Evolutionary conservation across 1,284 basidiomycete genomes (phyloP).

Genomic region (Pterulicium gracile): DNA sequence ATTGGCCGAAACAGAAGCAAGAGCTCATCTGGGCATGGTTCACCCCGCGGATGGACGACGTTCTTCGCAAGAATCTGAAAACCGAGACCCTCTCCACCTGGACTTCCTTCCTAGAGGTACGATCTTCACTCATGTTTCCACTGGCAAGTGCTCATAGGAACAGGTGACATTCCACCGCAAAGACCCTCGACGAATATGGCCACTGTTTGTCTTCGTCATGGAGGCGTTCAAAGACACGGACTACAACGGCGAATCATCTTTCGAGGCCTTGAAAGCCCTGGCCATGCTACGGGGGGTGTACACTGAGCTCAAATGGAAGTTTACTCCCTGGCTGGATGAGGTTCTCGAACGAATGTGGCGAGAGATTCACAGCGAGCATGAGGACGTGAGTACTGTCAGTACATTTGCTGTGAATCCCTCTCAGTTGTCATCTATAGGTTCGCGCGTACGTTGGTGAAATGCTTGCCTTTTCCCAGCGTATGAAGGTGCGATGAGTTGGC

Average conservation of each 20-base stretch:
- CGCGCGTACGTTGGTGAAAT: slow-evolving; percentile 66
- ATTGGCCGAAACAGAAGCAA: slow-evolving; percentile 75
- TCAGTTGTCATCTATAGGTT: slow-evolving; percentile 29
- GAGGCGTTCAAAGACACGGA: slow-evolving; percentile 53
- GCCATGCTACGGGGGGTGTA: slow-evolving; percentile 57
- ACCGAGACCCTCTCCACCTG: slow-evolving; percentile 57
- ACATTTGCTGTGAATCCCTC: background rate
- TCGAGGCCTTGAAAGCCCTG: slow-evolving; percentile 55
- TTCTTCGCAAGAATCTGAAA: slow-evolving; percentile 57
- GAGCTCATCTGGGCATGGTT: slow-evolving; percentile 77
- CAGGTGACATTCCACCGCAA: slow-evolving; percentile 69
- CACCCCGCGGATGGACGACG: slow-evolving; percentile 51
- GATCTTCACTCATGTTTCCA: background rate
- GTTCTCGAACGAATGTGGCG: slow-evolving; percentile 61
- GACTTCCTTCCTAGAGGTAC: slow-evolving; percentile 61
- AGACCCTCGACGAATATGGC: slow-evolving; percentile 78
- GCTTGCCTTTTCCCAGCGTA: slow-evolving; percentile 62
- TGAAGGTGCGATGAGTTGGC: slow-evolving; percentile 41
- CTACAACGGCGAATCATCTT: slow-evolving; percentile 67
- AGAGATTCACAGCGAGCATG: slow-evolving; percentile 68
- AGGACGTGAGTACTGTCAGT: slow-evolving; percentile 42
- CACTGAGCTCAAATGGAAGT: slow-evolving; percentile 70
- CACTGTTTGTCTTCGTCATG: slow-evolving; percentile 67
- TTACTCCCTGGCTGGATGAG: slow-evolving; percentile 64
- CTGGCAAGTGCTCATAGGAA: slow-evolving; percentile 8